Evolutionary conservation across 1,284 basidiomycete species (phyloP), one percentile per base, ranked within the genome.

Genomic region (Phaffia rhodozyma): DNA sequence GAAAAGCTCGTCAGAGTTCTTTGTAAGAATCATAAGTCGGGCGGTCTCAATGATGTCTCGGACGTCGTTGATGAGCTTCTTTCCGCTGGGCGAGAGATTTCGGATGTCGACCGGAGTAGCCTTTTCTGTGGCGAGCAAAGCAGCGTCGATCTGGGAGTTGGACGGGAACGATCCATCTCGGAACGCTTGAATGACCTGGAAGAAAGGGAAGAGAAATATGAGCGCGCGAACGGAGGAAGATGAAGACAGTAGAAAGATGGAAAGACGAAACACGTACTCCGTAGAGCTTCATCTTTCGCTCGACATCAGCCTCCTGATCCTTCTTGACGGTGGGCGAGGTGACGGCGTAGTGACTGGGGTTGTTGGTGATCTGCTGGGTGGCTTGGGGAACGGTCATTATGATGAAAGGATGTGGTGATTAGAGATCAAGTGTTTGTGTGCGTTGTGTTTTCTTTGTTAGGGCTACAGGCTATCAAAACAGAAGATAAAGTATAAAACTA

Each of bases 1-100:
- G 74, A 94, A 81, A 51, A 93, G 80, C 77, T 94, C 90, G 71
- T 93, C 91, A 30, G 80, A 78, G 75, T 96, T 96, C 82, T 94
- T 94, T 71, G 86, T 79, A 59, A 78, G 71, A 25, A 93, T 83
- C 63, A 91, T 84, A 49, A 80, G 71, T 30, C 85, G 82, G 0
- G 83, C 78, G 6, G 87, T 87, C 67, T 83, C 81, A 66, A 90
- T 80, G 71, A 91, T 85, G 58, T 86, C 82, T 52, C 83, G 82
- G 21, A 82, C 75, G 72, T 94, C 90, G 62, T 84, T 78, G 55
- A 92, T 78, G 67, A 97, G 83, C 67, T 82, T 82, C 69, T 81
- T 80, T 61, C 91, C 91, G 18, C 90, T 86, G 0, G 81, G 78
- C 0, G 87, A 91, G 59, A 96, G 82, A 72, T 83, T 79, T 62